These are phyloP conservation scores for Massariosphaeria phaeospora DNA, from an alignment of 495 filamentous ascomycete species.

Conservation along the genomic window DNA sequence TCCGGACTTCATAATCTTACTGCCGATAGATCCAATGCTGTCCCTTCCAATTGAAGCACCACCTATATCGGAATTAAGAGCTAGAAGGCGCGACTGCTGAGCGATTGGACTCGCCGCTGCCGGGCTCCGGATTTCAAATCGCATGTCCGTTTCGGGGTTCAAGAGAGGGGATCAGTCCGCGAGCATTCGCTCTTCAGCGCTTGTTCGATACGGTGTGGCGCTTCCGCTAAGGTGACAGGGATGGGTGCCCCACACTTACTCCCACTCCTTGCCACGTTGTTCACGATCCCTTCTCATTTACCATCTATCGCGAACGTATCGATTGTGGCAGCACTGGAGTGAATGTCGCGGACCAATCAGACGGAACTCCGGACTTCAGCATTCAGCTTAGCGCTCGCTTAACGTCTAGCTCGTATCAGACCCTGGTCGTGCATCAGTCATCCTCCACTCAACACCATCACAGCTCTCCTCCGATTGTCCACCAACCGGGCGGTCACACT, in stretches of 20 bases:
- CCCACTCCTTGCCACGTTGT: background rate
- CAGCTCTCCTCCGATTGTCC: background rate
- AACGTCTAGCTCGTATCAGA: constrained; percentile 11
- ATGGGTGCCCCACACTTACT: background rate
- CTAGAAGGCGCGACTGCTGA: too few species aligned
- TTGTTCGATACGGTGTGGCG: too few species aligned
- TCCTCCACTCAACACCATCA: background rate
- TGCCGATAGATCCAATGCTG: too few species aligned
- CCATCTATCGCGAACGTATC: background rate
- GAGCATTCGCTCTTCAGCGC: too few species aligned
- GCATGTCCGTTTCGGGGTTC: constrained; percentile 1
- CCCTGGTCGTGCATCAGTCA: constrained; percentile 7
- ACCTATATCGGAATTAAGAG: background rate
- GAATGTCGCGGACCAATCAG: constrained; percentile 8
- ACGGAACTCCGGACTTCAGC: constrained; percentile 18
- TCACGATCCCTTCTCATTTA: too few species aligned
- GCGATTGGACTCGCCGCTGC: background rate
- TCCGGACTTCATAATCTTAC: background rate
- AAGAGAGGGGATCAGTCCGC: constrained; percentile 1
- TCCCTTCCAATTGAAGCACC: too few species aligned
- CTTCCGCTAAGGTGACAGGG: too few species aligned
- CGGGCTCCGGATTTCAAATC: background rate
- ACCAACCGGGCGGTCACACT: constrained; percentile 2
- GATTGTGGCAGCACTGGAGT: background rate
- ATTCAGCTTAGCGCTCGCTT: constrained; percentile 11